Conservation (phyloP, 2,329 filamentous ascomycete species). For the Tothia fuscella region DNA sequence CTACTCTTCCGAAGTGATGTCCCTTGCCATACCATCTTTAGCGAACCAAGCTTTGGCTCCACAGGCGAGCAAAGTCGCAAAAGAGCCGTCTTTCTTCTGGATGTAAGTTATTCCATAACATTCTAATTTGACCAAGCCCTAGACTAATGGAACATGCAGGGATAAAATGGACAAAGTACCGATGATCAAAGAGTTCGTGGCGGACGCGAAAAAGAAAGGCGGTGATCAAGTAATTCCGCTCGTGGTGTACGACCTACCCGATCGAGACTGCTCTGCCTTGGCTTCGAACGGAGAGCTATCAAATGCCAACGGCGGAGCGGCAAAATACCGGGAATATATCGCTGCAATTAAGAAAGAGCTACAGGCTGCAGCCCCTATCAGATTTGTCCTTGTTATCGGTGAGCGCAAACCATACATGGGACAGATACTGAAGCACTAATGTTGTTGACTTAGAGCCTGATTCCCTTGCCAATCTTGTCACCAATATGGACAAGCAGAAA, state of each 20-base stretch:
- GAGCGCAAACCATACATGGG: constrained; percentile 11
- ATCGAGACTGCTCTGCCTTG: constrained; percentile 51
- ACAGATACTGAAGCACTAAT: too few species aligned
- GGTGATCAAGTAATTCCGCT: constrained; percentile 39
- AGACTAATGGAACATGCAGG: constrained; percentile 16
- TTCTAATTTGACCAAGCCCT: too few species aligned
- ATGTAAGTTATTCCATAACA: constrained; percentile 25
- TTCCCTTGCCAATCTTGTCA: constrained; percentile 50
- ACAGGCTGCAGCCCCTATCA: constrained; percentile 40
- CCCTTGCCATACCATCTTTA: constrained; percentile 49
- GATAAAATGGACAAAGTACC: constrained; percentile 39
- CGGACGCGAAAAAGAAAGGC: constrained; percentile 39
- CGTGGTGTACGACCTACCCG: constrained; percentile 52
- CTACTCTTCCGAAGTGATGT: constrained; percentile 41
- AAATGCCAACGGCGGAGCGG: constrained; percentile 40
- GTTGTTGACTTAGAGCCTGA: constrained; percentile 50
- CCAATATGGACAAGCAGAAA: constrained; percentile 43
- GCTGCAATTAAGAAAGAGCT: constrained; percentile 42
- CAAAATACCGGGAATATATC: constrained; percentile 42
- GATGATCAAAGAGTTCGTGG: constrained; percentile 34
- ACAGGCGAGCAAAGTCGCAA: constrained; percentile 35
- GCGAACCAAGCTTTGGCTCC: constrained; percentile 35
- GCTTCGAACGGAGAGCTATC: constrained; percentile 52
- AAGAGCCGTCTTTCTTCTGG: constrained; percentile 42
- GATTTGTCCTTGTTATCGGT: constrained; percentile 41